Evolutionary conservation across 2,329 filamentous ascomycete species (phyloP), one percentile per base, ranked within the genome.

Genomic region (Plectosphaerella sp.): DNA sequence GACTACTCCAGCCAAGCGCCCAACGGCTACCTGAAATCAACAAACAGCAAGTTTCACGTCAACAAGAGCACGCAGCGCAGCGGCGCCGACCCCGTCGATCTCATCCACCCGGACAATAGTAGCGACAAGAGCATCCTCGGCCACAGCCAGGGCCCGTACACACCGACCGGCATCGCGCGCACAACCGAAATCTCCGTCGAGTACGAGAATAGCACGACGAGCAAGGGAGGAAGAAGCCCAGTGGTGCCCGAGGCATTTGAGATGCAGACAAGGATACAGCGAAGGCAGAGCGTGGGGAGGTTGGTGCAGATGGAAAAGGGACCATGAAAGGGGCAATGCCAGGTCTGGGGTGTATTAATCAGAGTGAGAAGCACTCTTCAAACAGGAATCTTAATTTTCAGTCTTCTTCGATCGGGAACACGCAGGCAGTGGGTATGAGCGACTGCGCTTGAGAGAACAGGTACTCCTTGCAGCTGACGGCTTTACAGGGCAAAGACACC

Each of bases 121-220:
- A 57, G 55, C 48, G 55, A 57, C 15, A 52, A 50, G 45, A 57
- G 52, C 41, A 51, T 52, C 20, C 41, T 52, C 12, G 49, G 51
- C 3, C 46, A 46, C 15, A 45, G 52, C n/a, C 6, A 24, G 11
- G 28, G 35, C 9, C 50, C 48, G 20, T 33, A 33, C 28, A 33
- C 28, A 12, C 28, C 28, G 28, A 53, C 52, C 7, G 58, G 57
- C 39, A 60, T 60, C 28, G 45, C 58, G 43, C 49, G 48, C 51
- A 59, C 54, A 8, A 56, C 57, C 12, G 58, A 59, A 43, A 45
- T 60, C 1, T 50, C 52, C 3, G 54, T 60, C 48, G 51, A 56
- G 42, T 60, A 59, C 22, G 51, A 58, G 39, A 50, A 52, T 16
- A 18, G 45, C 12, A 11, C 6, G 18, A 20, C 10, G 3, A 12